A percentile compares a stretch with the other conserved stretches of the same genome.
phyloP scores from a whole-genome alignment of 2,329 filamentous ascomycete species.

The Colletotrichum sp. region DNA sequence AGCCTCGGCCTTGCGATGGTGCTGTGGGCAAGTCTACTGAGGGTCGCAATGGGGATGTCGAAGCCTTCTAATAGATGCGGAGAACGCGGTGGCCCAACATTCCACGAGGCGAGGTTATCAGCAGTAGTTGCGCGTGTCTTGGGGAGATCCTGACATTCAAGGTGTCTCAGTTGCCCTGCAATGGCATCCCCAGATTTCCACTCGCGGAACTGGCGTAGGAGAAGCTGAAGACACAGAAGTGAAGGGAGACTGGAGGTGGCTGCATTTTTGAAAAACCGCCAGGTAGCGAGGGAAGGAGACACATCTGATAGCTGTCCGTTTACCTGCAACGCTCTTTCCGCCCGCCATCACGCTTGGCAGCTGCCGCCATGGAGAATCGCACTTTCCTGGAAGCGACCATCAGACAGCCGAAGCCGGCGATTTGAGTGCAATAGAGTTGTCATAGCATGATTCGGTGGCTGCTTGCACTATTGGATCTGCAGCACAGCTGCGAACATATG shows the following conservation, averaged over 20 bases:
- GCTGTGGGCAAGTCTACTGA: not conserved
- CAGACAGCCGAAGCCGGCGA: not conserved
- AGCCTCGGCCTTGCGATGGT: not conserved
- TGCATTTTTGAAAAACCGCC: not conserved
- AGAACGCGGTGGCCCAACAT: not conserved
- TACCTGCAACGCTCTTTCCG: not conserved
- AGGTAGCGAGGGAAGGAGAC: not conserved
- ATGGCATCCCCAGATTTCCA: not conserved
- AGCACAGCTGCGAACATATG: not conserved
- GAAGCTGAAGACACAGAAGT: not conserved
- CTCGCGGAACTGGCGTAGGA: not conserved
- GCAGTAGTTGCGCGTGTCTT: not conserved
- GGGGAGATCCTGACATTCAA: not conserved
- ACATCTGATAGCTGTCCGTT: not conserved
- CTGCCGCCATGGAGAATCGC: not conserved
- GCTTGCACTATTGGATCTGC: not conserved
- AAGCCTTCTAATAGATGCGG: not conserved
- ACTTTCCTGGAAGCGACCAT: not conserved
- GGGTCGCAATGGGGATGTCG: not conserved
- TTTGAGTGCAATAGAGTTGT: not conserved
- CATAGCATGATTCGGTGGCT: not conserved
- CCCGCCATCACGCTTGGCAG: not conserved
- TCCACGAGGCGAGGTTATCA: not conserved
- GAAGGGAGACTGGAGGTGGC: not conserved
- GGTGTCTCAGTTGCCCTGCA: conserved; percentile 12